Percentiles rank a stretch among this genome's conserved stretches.
Evolutionary conservation across 768 basidiomycete species (phyloP).

Genomic region (Boletus reticulatus): DNA sequence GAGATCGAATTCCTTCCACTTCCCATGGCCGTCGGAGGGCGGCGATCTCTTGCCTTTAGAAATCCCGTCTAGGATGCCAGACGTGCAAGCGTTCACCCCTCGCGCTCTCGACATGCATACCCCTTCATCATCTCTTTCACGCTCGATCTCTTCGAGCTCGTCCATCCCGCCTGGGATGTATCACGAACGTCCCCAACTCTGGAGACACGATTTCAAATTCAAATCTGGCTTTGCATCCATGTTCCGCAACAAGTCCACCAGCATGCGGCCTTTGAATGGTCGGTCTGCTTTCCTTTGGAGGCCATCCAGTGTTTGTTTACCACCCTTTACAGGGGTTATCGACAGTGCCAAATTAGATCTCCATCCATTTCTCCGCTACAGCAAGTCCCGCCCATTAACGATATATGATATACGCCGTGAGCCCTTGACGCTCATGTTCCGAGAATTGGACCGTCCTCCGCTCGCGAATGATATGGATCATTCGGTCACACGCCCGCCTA

Average conservation of each 20-base stretch:
- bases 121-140: conserved; percentile 25
- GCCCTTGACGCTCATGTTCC: conserved; percentile 42
- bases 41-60: conserved; percentile 24
- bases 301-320: neutral
- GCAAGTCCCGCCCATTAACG: conserved; percentile 35
- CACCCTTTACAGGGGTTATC: conserved; percentile 8
- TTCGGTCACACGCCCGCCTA: conserved; percentile 51
- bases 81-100: conserved; percentile 12
- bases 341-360: conserved; percentile 29
- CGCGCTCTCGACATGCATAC: conserved; percentile 22
- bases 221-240: conserved; percentile 30
- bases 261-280: conserved; percentile 15
- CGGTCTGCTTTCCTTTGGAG: neutral
- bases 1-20: conserved; percentile 1
- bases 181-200: conserved; percentile 25
- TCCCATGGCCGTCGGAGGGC: conserved; percentile 13
- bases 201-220: conserved; percentile 34
- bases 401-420: conserved; percentile 50
- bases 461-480: conserved; percentile 53
- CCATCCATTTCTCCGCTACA: conserved; percentile 24
- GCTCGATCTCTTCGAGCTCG: conserved; percentile 11
- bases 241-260: conserved; percentile 24
- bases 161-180: conserved; percentile 9
- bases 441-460: conserved; percentile 40
- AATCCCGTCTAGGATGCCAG: conserved; percentile 17